phyloP scores from a whole-genome alignment of 2,329 filamentous ascomycete species.

The Hymenotorrendiella dingleyae region DNA sequence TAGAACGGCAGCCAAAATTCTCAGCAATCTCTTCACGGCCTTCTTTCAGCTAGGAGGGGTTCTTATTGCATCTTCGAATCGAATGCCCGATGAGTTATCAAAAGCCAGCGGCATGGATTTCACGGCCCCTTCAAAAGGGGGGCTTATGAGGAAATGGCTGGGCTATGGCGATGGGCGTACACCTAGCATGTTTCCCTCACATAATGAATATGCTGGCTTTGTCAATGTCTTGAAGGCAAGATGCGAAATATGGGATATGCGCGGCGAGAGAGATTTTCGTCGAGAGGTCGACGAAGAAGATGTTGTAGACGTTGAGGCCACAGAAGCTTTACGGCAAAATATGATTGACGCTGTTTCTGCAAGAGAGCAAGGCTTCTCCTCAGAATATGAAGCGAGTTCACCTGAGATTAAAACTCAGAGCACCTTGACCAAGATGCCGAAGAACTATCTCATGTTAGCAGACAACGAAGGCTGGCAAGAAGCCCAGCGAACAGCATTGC shows the following conservation, averaged over 20 bases:
- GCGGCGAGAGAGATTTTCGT: slow-evolving; percentile 67
- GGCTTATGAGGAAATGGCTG: slow-evolving; percentile 44
- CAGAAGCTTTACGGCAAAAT: slow-evolving; percentile 31
- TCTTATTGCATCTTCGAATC: slow-evolving; percentile 72
- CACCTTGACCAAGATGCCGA: slow-evolving; percentile 12
- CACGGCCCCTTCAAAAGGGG: slow-evolving; percentile 44
- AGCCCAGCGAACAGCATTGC: slow-evolving; percentile 18
- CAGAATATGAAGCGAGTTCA: not conserved
- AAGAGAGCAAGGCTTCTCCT: slow-evolving; percentile 3
- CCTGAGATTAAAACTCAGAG: not conserved
- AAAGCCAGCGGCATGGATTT: slow-evolving; percentile 70
- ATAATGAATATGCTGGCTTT: slow-evolving; percentile 70
- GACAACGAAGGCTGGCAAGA: slow-evolving; percentile 23
- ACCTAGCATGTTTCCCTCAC: slow-evolving; percentile 41
- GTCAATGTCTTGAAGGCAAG: slow-evolving; percentile 69
- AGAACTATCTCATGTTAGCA: slow-evolving; percentile 24
- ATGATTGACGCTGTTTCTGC: slow-evolving; percentile 21
- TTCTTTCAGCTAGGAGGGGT: slow-evolving; percentile 83
- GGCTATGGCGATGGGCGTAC: slow-evolving; percentile 34
- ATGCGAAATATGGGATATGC: slow-evolving; percentile 82
- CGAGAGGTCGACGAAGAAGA: slow-evolving; percentile 47
- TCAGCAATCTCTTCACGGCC: slow-evolving; percentile 70
- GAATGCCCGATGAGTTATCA: slow-evolving; percentile 75
- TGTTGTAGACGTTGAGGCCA: slow-evolving; percentile 20
- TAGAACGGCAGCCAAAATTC: slow-evolving; percentile 68